These are phyloP conservation scores for Phaeodactylum tricornutum DNA, from an alignment of 108 stramenopile species.

Conservation along the genomic window DNA sequence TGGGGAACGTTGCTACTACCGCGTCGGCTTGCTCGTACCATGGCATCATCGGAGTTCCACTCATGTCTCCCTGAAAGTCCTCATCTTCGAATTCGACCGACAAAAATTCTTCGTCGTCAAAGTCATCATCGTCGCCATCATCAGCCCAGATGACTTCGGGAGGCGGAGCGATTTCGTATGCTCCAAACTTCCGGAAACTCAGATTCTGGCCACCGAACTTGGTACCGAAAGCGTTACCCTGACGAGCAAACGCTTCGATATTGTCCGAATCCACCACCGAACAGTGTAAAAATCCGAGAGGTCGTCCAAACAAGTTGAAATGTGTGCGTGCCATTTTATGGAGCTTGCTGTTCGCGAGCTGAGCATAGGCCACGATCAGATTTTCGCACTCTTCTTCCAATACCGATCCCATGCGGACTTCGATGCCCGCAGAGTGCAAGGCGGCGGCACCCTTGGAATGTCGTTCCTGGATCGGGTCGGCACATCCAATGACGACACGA, in stretches of 20 bases:
- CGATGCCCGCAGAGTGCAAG: constrained; percentile 52
- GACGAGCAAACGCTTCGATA: constrained; percentile 68
- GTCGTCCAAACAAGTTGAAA: constrained; percentile 34
- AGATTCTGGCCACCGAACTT: constrained; percentile 62
- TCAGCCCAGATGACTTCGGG: constrained; percentile 66
- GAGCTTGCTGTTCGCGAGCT: constrained; percentile 41
- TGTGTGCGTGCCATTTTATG: constrained; percentile 63
- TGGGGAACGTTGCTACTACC: constrained; percentile 62
- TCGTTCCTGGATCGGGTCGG: constrained; percentile 50
- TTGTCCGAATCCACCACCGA: constrained; percentile 75
- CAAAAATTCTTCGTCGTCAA: constrained; percentile 32
- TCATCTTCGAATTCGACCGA: constrained; percentile 53
- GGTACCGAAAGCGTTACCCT: constrained; percentile 80
- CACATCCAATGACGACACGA: constrained; percentile 71
- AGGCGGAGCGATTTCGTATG: constrained; percentile 74
- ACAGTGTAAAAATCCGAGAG: constrained; percentile 78
- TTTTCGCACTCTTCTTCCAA: constrained; percentile 34
- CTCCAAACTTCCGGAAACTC: constrained; percentile 65
- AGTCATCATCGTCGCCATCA: constrained; percentile 24
- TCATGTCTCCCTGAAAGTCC: constrained; percentile 27
- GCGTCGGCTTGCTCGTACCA: constrained; percentile 85
- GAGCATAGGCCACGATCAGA: constrained; percentile 44
- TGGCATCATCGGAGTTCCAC: constrained; percentile 67
- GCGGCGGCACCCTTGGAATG: constrained; percentile 48
- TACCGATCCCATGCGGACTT: constrained; percentile 49